Evolutionary conservation across 2,329 filamentous ascomycete genomes (phyloP).

Genomic region (Hymenoscyphus scutula): DNA sequence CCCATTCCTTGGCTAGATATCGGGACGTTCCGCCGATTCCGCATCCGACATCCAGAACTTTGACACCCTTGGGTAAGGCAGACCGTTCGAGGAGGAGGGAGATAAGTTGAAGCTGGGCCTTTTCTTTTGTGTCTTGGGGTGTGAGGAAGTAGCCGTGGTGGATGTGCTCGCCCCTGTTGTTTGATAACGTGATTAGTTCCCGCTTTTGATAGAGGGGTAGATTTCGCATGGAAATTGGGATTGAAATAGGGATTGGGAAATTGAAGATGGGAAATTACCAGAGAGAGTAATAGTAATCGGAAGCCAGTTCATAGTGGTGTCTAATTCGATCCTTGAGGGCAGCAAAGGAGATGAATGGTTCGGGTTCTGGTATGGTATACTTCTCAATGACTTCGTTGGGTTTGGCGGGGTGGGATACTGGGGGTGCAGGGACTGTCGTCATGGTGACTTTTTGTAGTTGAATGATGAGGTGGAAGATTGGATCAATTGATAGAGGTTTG

Average conservation of each 20-base stretch:
- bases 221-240: background rate
- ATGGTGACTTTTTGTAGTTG: background rate
- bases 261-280: slow-evolving; percentile 45
- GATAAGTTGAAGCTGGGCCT: slow-evolving; percentile 57
- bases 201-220: background rate
- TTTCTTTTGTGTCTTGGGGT: slow-evolving; percentile 53
- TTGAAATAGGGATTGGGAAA: background rate
- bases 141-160: slow-evolving; percentile 61
- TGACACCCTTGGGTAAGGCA: slow-evolving; percentile 37
- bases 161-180: slow-evolving; percentile 57
- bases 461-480: too few species aligned
- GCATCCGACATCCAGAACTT: slow-evolving; percentile 60
- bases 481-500: background rate
- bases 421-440: background rate
- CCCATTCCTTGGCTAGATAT: slow-evolving; percentile 51
- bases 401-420: slow-evolving; percentile 4
- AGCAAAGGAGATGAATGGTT: slow-evolving; percentile 30
- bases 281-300: slow-evolving; percentile 59
- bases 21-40: slow-evolving; percentile 59
- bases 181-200: background rate
- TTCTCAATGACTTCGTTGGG: slow-evolving; percentile 19
- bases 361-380: slow-evolving; percentile 28
- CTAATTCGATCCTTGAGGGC: slow-evolving; percentile 39
- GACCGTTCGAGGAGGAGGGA: slow-evolving; percentile 52
- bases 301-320: slow-evolving; percentile 59